Base-by-base conservation (phyloP, 2,329 filamentous ascomycete genomes). In the Ophiostoma australiae region DNA sequence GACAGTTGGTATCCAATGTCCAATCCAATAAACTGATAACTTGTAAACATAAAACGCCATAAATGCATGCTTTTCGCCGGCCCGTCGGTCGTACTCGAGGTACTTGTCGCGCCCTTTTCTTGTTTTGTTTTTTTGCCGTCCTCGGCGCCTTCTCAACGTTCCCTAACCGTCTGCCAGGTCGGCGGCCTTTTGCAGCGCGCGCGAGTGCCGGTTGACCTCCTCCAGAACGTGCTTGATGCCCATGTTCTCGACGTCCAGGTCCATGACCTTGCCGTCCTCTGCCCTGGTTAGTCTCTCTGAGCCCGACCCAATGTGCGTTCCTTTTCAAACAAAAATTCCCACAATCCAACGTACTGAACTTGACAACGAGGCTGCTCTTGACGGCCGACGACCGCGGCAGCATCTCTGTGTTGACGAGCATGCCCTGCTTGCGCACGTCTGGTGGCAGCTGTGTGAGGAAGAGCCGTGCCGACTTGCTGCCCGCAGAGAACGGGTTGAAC, bases 251-350 rank as follows among this genome's bases (percentile, higher is more conserved):
- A 92, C 86, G 78, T 97, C 89, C 55, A 98, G 86, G 44, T 88
- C 88, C 83, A 98, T 87, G 77, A 96, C 90, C 82, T 94, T 97
- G 76, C 95, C 95, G 78, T 97, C 95, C 85, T 97, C 92, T 96
- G 78, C 27, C 52, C 27, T 7, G 44, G 52, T 58, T 58, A 58
- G 52, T 20, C 6, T 39, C 2, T 0, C 10, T 3, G 11, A 41
- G 1, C 39, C 39, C 27, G 27, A 31, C 27, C 3, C 1, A 3
- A 31, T 1, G 1, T 3, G 27, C 27, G 1, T 31, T 31, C 27
- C 27, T 1, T 31, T 31, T 31, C 27, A 1, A 31, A 31, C 1
- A 1, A 1, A 31, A 1, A 31, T 3, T 31, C 27, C 27, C 27
- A 31, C 27, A 31, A 31, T 31, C 27, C 1, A 15, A 48, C 44